These are phyloP conservation scores for Malus fusca DNA, from an alignment of 306 rosid species.

Conservation along the genomic window DNA sequence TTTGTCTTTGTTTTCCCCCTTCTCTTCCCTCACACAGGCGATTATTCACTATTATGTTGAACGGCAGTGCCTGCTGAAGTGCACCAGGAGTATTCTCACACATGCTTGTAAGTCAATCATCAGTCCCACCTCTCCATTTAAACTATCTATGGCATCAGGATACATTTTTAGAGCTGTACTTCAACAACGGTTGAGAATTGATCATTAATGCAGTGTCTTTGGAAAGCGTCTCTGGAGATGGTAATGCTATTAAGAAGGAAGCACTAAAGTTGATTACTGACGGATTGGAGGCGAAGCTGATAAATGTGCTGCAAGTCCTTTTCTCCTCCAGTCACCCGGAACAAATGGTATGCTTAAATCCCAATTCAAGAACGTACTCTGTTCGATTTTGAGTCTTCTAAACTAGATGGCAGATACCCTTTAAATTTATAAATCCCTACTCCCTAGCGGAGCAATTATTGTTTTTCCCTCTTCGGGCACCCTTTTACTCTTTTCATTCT, in stretches of 20 bases:
- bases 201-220: conserved; percentile 51
- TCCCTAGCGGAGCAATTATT: not conserved
- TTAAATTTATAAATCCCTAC: conserved; percentile 1
- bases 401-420: not conserved
- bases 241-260: conserved; percentile 45
- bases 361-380: not conserved
- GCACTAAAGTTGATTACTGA: conserved; percentile 56
- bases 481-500: not conserved
- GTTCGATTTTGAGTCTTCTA: not conserved
- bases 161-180: conserved; percentile 9
- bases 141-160: not conserved
- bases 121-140: not conserved
- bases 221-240: conserved; percentile 41
- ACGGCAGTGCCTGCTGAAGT: conserved; percentile 90
- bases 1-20: not conserved
- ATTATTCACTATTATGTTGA: conserved; percentile 73
- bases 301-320: conserved; percentile 51
- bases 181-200: not conserved
- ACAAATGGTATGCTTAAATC: conserved; percentile 53
- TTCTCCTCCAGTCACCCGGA: conserved; percentile 58
- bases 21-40: conserved; percentile 39
- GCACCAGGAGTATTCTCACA: conserved; percentile 72
- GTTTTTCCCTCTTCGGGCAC: not conserved
- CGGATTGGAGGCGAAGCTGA: conserved; percentile 67
- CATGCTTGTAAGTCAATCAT: conserved; percentile 64